Percentiles rank a stretch among this genome's conserved stretches.
These are phyloP conservation scores for Pascua sp. DNA, from an alignment of 1,284 basidiomycete genomes.

Conservation along the genomic window DNA sequence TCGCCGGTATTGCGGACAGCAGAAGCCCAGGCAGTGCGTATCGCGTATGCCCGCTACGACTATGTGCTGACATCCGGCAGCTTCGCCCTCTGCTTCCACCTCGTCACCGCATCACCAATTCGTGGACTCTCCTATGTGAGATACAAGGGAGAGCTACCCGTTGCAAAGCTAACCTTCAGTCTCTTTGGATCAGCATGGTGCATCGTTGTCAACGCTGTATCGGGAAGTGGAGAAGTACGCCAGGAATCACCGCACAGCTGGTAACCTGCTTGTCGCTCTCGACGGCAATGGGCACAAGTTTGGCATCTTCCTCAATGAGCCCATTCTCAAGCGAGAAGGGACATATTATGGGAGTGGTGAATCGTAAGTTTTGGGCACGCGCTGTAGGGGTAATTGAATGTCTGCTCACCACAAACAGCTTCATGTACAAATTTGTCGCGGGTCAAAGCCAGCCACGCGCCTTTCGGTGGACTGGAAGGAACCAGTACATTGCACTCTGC, in stretches of 20 bases:
- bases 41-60: not conserved
- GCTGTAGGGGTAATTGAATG: not conserved
- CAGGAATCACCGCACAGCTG: slow-evolving; percentile 41
- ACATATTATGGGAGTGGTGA: slow-evolving; percentile 79
- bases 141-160: not conserved
- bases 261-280: slow-evolving; percentile 59
- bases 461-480: slow-evolving; percentile 84
- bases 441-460: slow-evolving; percentile 54
- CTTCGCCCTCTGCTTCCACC: slow-evolving; percentile 72
- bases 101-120: slow-evolving; percentile 67
- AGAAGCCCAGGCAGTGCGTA: slow-evolving; percentile 11
- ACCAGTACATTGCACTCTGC: slow-evolving; percentile 85
- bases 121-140: slow-evolving; percentile 81
- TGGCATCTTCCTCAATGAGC: slow-evolving; percentile 77
- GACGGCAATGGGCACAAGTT: slow-evolving; percentile 65
- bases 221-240: slow-evolving; percentile 55
- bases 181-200: slow-evolving; percentile 92
- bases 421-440: slow-evolving; percentile 62
- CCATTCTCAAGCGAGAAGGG: slow-evolving; percentile 59
- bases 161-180: slow-evolving; percentile 23
- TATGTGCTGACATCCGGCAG: slow-evolving; percentile 48
- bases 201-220: slow-evolving; percentile 85
- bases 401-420: slow-evolving; percentile 53
- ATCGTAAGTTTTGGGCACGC: slow-evolving; percentile 58
- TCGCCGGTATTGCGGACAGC: slow-evolving; percentile 53